phyloP scores from a whole-genome alignment of 768 basidiomycete genomes.

The Grammothele lineata region DNA sequence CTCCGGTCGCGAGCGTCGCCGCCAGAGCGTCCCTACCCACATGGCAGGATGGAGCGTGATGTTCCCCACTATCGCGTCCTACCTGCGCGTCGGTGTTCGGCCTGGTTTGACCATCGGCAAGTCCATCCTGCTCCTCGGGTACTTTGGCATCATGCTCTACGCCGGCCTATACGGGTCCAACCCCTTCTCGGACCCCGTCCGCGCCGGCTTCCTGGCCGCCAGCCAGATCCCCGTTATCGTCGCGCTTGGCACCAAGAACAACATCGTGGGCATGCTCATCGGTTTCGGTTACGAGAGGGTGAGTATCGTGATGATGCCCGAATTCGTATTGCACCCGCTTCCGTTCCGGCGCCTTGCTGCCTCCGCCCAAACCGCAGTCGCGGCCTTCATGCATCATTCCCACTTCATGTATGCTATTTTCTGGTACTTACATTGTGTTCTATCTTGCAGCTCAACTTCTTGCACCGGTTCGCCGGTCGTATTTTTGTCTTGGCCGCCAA shows the following conservation, averaged over 20 bases:
- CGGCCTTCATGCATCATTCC: neutral
- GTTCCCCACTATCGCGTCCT: slow-evolving; percentile 24
- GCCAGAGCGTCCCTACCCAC: slow-evolving; percentile 11
- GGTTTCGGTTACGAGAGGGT: slow-evolving; percentile 48
- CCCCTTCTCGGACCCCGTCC: slow-evolving; percentile 30
- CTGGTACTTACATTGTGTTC: too few relatives aligned
- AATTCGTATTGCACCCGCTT: too few relatives aligned
- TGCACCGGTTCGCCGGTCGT: slow-evolving; percentile 51
- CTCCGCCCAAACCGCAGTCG: too few relatives aligned
- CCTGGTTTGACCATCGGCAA: slow-evolving; percentile 34
- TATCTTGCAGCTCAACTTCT: slow-evolving; percentile 31
- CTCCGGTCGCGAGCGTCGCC: slow-evolving; percentile 11
- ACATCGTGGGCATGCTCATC: slow-evolving; percentile 34
- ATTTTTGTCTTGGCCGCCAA: slow-evolving; percentile 38
- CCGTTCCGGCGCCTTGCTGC: too few relatives aligned
- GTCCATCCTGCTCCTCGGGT: slow-evolving; percentile 34
- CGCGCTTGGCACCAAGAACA: slow-evolving; percentile 47
- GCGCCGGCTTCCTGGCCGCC: slow-evolving; percentile 34
- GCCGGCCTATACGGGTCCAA: slow-evolving; percentile 32
- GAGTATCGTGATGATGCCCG: slow-evolving; percentile 3
- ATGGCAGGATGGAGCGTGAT: slow-evolving; percentile 10
- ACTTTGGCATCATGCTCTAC: slow-evolving; percentile 33
- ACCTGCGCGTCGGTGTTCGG: slow-evolving; percentile 30
- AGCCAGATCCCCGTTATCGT: slow-evolving; percentile 44
- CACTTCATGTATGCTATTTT: neutral